Conservation (phyloP, 2,329 filamentous ascomycete species). For the Cryphonectria parasitica region DNA sequence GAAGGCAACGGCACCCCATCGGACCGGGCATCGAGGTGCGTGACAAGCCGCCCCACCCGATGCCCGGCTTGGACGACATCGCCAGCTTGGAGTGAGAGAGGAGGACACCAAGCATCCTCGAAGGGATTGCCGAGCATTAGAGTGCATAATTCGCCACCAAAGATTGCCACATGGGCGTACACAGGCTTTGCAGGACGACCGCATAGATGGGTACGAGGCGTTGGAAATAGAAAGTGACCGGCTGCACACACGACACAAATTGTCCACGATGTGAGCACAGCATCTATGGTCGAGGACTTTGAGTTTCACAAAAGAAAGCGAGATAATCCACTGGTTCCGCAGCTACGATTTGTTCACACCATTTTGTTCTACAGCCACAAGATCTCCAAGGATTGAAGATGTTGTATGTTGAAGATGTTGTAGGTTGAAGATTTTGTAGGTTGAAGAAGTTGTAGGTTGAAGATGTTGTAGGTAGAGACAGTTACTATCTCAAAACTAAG, state of each 20-base stretch:
- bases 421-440: too few species aligned
- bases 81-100: constrained; percentile 66
- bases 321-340: constrained; percentile 12
- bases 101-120: not conserved
- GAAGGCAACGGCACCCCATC: constrained; percentile 68
- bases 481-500: constrained; percentile 7
- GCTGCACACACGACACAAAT: not conserved
- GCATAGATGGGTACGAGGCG: constrained; percentile 2
- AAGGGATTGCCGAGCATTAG: not conserved
- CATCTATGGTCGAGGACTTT: constrained; percentile 7
- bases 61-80: constrained; percentile 65
- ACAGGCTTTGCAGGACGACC: not conserved
- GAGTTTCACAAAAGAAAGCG: constrained; percentile 2
- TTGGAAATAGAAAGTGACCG: not conserved
- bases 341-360: not conserved
- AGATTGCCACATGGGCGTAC: not conserved
- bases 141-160: not conserved
- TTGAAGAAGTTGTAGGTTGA: too few species aligned
- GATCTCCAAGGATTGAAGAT: not conserved
- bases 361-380: constrained; percentile 8
- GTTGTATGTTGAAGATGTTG: constrained; percentile 10
- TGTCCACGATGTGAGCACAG: not conserved
- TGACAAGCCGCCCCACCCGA: constrained; percentile 63
- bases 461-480: constrained; percentile 15
- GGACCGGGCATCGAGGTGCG: constrained; percentile 84